phyloP scores from a whole-genome alignment of 2,329 filamentous ascomycete species.

The Botryotinia convoluta region DNA sequence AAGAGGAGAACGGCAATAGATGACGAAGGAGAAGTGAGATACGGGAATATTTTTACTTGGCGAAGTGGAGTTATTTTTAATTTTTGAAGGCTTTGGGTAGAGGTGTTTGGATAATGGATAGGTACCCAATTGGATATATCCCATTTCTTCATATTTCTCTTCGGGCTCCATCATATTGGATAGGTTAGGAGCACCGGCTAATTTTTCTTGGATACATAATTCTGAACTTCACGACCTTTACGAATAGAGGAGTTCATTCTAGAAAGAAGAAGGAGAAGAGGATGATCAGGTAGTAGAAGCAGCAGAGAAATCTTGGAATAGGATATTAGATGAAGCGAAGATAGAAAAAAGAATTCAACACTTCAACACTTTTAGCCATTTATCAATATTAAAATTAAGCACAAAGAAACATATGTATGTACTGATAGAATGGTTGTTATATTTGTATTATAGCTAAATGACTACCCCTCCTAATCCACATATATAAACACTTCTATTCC shows the following conservation, averaged over 20 bases:
- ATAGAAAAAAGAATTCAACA: not conserved
- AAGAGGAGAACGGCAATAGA: not conserved
- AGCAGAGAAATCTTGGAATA: not conserved
- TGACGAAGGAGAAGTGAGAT: not conserved
- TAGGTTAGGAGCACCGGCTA: not conserved
- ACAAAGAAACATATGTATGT: not conserved
- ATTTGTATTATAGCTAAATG: not conserved
- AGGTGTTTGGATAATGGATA: not conserved
- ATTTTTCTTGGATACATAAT: not conserved
- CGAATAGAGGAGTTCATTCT: conserved; percentile 61
- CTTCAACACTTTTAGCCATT: not conserved
- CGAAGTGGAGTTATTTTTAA: not conserved
- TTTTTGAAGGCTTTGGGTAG: not conserved
- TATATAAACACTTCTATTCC: not conserved
- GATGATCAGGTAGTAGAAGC: not conserved
- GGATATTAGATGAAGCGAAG: not conserved
- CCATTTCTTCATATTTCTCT: not conserved
- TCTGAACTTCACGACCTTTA: not conserved
- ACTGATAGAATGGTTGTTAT: not conserved
- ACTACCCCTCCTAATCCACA: not conserved
- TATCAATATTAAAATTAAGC: not conserved
- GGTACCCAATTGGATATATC: not conserved
- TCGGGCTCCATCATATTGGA: not conserved
- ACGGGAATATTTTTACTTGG: not conserved
- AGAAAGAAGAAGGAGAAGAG: conserved; percentile 47